phyloP scores from a whole-genome alignment of 176 grass and related monocot genomes.

The Neostapfia colusana region DNA sequence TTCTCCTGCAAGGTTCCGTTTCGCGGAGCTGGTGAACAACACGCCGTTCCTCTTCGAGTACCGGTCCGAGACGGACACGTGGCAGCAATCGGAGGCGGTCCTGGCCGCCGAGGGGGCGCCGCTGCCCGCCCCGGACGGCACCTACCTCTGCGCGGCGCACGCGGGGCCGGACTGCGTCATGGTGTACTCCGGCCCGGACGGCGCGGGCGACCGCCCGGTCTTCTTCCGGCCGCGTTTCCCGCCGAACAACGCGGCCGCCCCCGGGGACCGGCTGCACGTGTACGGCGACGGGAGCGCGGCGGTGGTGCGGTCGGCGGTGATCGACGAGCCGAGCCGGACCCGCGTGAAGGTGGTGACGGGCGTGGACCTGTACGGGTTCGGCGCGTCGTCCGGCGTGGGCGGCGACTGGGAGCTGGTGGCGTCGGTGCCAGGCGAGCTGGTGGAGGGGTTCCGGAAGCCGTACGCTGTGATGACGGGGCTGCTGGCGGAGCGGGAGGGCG shows the following conservation, averaged over 20 bases:
- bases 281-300: constrained; percentile 84
- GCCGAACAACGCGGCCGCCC: constrained; percentile 40
- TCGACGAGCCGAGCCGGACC: constrained; percentile 52
- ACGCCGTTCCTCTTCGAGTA: constrained; percentile 79
- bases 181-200: constrained; percentile 40
- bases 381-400: neutral
- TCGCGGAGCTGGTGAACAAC: constrained; percentile 77
- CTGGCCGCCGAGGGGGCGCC: neutral
- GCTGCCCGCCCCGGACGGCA: constrained; percentile 7
- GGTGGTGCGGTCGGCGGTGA: constrained; percentile 61
- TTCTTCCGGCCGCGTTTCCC: constrained; percentile 76
- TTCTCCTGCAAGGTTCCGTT: constrained; percentile 55
- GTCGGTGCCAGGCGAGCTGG: constrained; percentile 48
- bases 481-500: constrained; percentile 80
- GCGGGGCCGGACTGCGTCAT: constrained; percentile 64
- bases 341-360: constrained; percentile 60
- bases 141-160: constrained; percentile 68
- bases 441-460: constrained; percentile 66
- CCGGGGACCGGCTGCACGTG: constrained; percentile 57
- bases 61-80: constrained; percentile 64
- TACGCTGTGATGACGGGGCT: constrained; percentile 87
- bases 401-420: constrained; percentile 75
- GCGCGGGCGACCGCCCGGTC: constrained; percentile 37
- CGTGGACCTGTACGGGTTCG: constrained; percentile 79
- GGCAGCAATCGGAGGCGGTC: constrained; percentile 56